Evolutionary conservation across 2,329 filamentous ascomycete genomes (phyloP).

Genomic region (Colletotrichum tropicale): DNA sequence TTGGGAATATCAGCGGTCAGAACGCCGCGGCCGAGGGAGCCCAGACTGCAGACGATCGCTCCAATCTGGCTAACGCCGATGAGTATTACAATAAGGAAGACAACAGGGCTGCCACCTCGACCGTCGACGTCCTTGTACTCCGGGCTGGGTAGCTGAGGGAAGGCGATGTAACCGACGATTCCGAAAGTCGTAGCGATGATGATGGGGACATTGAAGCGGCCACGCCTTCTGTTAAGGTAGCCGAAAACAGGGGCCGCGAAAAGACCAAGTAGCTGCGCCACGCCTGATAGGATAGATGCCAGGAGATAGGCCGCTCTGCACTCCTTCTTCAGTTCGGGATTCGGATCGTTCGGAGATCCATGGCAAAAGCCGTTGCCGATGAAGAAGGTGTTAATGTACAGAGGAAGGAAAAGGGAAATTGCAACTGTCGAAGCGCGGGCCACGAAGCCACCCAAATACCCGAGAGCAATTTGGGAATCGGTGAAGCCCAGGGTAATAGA

Average conservation of each 20-base stretch:
- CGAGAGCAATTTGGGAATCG: constrained; percentile 80
- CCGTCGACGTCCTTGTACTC: constrained; percentile 70
- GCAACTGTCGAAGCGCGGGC: constrained; percentile 93
- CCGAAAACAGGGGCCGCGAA: constrained; percentile 88
- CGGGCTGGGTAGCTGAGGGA: constrained; percentile 79
- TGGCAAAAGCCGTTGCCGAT: constrained; percentile 81
- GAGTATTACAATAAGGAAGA: constrained; percentile 79
- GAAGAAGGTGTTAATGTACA: constrained; percentile 92
- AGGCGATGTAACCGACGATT: constrained; percentile 76
- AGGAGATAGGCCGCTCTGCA: constrained; percentile 89
- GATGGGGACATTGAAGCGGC: constrained; percentile 74
- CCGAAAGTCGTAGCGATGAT: constrained; percentile 75
- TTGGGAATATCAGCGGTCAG: constrained; percentile 53
- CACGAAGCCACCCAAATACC: constrained; percentile 93
- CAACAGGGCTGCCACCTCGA: constrained; percentile 67
- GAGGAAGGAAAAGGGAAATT: constrained; percentile 91
- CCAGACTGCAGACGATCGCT: constrained; percentile 94
- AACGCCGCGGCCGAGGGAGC: constrained; percentile 82
- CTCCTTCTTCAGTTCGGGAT: constrained; percentile 79
- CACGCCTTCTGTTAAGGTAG: constrained; percentile 74
- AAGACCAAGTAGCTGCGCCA: constrained; percentile 85
- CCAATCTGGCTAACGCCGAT: constrained; percentile 95
- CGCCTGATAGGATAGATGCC: constrained; percentile 84
- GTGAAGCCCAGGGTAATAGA: constrained; percentile 74
- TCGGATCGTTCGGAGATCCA: constrained; percentile 65